Evolutionary conservation across 2,329 filamentous ascomycete genomes (phyloP).

Genomic region (Fusarium metavorans): DNA sequence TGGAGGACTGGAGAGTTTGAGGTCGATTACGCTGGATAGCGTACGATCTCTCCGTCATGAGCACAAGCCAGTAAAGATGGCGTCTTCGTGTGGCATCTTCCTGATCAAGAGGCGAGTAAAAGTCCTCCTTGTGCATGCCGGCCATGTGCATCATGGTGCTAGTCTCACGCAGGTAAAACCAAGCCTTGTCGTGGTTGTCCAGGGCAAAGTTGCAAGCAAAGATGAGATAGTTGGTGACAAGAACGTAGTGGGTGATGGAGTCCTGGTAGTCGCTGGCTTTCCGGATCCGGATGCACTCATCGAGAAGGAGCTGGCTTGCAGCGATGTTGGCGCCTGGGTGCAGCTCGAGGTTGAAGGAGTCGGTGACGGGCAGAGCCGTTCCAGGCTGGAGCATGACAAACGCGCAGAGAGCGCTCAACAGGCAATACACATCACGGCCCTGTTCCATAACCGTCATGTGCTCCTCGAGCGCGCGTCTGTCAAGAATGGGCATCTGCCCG

Average conservation of each 20-base stretch:
- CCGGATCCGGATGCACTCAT: conserved; percentile 74
- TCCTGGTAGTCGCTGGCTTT: conserved; percentile 72
- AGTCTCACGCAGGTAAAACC: conserved; percentile 83
- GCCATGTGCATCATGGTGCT: conserved; percentile 75
- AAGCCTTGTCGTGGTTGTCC: conserved; percentile 80
- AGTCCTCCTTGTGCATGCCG: conserved; percentile 71
- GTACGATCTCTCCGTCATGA: conserved; percentile 79
- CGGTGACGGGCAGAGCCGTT: conserved; percentile 69
- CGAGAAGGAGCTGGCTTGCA: conserved; percentile 74
- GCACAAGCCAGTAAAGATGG: conserved; percentile 79
- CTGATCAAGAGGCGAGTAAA: conserved; percentile 69
- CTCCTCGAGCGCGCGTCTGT: conserved; percentile 68
- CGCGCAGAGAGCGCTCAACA: conserved; percentile 73
- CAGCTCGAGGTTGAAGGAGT: conserved; percentile 68
- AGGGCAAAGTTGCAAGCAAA: conserved; percentile 79
- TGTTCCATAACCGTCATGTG: conserved; percentile 71
- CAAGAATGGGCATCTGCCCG: conserved; percentile 71
- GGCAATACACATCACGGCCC: conserved; percentile 72
- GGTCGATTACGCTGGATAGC: conserved; percentile 78
- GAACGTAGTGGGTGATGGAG: conserved; percentile 65
- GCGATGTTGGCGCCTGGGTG: conserved; percentile 71
- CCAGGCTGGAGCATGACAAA: conserved; percentile 78
- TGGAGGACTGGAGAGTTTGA: conserved; percentile 76
- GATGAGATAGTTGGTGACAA: conserved; percentile 83
- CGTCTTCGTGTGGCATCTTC: conserved; percentile 73